Evolutionary conservation across 495 filamentous ascomycete genomes (phyloP).

Genomic region (Jackrogersella minutella): DNA sequence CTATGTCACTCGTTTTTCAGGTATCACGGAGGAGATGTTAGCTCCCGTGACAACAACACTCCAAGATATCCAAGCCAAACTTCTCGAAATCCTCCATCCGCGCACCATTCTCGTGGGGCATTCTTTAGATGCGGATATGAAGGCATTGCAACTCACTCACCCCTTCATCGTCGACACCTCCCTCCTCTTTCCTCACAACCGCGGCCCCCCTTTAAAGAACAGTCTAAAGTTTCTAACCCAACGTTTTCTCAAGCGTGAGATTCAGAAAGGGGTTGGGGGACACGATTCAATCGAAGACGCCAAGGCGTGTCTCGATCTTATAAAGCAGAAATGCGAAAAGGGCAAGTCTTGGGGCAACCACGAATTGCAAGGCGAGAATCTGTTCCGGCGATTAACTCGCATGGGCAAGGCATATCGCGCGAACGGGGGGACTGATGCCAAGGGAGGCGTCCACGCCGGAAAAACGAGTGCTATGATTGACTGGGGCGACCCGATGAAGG

Average conservation of each 20-base stretch:
- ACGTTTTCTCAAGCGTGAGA: conserved; percentile 80
- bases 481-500: conserved; percentile 81
- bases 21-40: conserved; percentile 86
- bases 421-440: conserved; percentile 59
- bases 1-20: conserved; percentile 89
- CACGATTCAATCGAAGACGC: conserved; percentile 96
- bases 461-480: conserved; percentile 85
- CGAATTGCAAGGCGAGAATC: conserved; percentile 77
- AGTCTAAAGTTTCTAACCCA: conserved; percentile 85
- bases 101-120: conserved; percentile 87
- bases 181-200: conserved; percentile 74
- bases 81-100: conserved; percentile 76
- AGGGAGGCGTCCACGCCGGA: conserved; percentile 57
- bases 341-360: conserved; percentile 82
- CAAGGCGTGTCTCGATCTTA: conserved; percentile 85
- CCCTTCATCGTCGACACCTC: conserved; percentile 93
- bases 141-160: conserved; percentile 82
- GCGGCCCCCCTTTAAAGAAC: conserved; percentile 63
- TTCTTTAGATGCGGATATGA: conserved; percentile 89
- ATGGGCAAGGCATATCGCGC: conserved; percentile 58
- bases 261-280: conserved; percentile 72
- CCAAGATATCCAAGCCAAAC: conserved; percentile 78
- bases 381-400: conserved; percentile 83
- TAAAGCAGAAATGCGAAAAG: conserved; percentile 94
- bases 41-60: conserved; percentile 83